Base-by-base conservation (phyloP, 805 yeast species). In the Schizosaccharomyces pombe region DNA sequence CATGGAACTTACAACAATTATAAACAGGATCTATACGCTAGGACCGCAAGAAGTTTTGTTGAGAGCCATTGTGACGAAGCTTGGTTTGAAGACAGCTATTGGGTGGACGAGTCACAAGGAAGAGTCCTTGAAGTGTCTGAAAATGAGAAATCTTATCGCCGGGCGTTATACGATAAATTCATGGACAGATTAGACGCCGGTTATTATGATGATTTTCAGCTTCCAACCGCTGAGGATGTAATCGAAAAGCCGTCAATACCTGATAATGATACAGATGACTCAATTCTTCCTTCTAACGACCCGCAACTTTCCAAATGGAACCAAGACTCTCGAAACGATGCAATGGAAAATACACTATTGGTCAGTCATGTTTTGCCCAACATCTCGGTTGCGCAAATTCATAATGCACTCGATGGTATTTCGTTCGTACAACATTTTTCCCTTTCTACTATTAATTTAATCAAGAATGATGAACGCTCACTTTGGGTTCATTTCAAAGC, bases 51-150 rank as follows among this genome's bases (percentile, higher is more conserved):
- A 14, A 58, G 57, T 1, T 58, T 58, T 34, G 60, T 58, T 14
- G 53, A 54, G 19, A 54, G 49, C 39, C 60, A 56, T 47, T 56
- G 28, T 12, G 47, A 56, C 33, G 60, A 58, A 28, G 54, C 53
- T n/a, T 58, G 60, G 60, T 58, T 58, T 54, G 54, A 56, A 30
- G 60, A 58, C 40, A 43, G 54, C 11, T 58, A 58, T 47, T 56
- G 52, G 37, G 55, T 57, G 4, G 56, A 22, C 30, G 49, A 19
- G 26, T 22, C 28, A 22, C 30, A 43, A 12, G 49, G 30, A 22
- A 28, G 30, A 19, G 19, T 43, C 30, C 43, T 19, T 37, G 28
- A 19, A 22, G 26, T 43, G 5, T 43, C 49, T 2, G 49, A 22
- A 3, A 26, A 22, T 5, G 49, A 43, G 26, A 43, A 43, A 43